Base-by-base conservation (phyloP, 2,329 filamentous ascomycete genomes). In the Pseudonectria buxi region DNA sequence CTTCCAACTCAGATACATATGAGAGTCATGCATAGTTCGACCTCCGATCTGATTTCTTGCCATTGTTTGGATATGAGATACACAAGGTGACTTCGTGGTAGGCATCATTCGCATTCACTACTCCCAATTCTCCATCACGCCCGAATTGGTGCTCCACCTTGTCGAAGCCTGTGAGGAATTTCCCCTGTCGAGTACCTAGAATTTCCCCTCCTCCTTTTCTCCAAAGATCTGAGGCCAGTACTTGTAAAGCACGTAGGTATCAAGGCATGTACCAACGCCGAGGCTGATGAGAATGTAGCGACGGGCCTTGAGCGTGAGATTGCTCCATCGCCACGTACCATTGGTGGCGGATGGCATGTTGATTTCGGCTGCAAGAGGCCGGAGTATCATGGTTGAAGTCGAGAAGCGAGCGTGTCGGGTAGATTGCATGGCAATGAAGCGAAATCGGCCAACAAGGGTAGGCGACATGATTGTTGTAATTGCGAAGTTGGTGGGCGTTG, bases 181-280 rank as follows among this genome's bases (percentile, higher is more conserved):
- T n/a, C n/a, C 5, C 18, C 18, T 22, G 18, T 22, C 18, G 5
- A 5, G 18, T 22, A 22, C 18, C 18, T 22, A 22, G 18, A 6
- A 9, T 22, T 22, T 22, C 18, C 9, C 9, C 9, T 22, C 9
- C 9, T 9, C 18, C 5, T 22, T 22, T 22, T 9, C 18, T 9
- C 34, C 43, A 26, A 50, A 33, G 14, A 50, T 45, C 14, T 16
- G 28, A 24, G 53, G 47, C 40, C 44, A 55, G 32, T 56, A 58
- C 15, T 50, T 45, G 37, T 56, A 56, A 7, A 53, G 22, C 6
- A 59, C 26, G 15, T 48, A 51, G 14, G 45, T 35, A 30, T 60
- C 57, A 2, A 50, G 32, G 4, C 39, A 45, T 6, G 46, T 32
- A 28, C 47, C 33, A 7, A 42, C 33, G 6, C 34, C 39, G 5